Conservation (phyloP, 495 filamentous ascomycete genomes). For the Penicillium pancosmium region DNA sequence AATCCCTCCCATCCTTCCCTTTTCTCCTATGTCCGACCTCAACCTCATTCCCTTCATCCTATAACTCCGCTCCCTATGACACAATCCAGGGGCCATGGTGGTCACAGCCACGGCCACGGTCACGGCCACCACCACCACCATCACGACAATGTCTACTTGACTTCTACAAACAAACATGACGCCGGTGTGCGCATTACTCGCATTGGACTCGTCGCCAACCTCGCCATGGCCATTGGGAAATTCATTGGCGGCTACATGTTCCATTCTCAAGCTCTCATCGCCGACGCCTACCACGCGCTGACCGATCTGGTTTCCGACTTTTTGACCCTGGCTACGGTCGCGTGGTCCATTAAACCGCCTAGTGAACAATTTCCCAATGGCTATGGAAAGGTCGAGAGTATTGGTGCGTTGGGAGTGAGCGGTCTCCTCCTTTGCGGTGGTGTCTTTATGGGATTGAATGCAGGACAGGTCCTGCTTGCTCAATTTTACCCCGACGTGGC, state of each 20-base stretch:
- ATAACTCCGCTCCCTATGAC: constrained; percentile 35
- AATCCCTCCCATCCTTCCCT: constrained; percentile 20
- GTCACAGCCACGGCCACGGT: constrained; percentile 35
- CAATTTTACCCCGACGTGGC: constrained; percentile 79
- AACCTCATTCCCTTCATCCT: constrained; percentile 20
- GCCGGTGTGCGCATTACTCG: constrained; percentile 94
- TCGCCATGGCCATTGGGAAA: constrained; percentile 91
- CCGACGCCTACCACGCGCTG: constrained; percentile 92
- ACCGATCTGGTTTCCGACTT: constrained; percentile 95
- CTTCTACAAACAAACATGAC: constrained; percentile 85
- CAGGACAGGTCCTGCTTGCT: constrained; percentile 70
- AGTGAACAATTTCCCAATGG: constrained; percentile 81
- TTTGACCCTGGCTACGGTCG: constrained; percentile 88
- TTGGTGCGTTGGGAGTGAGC: constrained; percentile 91
- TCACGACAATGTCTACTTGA: constrained; percentile 87
- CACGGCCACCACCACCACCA: constrained; percentile 63
- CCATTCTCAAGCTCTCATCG: constrained; percentile 90
- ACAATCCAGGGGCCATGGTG: constrained; percentile 38
- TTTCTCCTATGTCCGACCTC: constrained; percentile 29
- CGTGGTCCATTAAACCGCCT: constrained; percentile 84
- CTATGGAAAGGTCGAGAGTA: constrained; percentile 95
- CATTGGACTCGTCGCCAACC: constrained; percentile 87
- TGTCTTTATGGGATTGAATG: constrained; percentile 84
- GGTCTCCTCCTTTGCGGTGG: constrained; percentile 85
- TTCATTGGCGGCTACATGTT: constrained; percentile 90